Evolutionary conservation across 164 flowering plant genomes (phyloP).

Genomic region (Taxillus chinensis): DNA sequence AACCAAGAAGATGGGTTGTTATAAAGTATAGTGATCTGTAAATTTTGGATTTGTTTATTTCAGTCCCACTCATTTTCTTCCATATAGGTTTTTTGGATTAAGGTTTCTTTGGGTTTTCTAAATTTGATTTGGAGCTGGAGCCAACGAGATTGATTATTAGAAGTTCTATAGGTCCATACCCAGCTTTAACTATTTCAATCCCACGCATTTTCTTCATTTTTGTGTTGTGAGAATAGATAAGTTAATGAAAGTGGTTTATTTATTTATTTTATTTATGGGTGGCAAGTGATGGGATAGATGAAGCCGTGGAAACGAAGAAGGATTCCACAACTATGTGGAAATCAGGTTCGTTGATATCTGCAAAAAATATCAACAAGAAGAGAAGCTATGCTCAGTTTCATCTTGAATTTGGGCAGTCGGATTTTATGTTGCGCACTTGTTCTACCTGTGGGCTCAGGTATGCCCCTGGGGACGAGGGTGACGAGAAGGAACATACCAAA

Average conservation of each 20-base stretch:
- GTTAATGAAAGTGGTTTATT: background rate
- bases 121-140: no score
- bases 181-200: no score
- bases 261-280: background rate
- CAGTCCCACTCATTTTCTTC: no score
- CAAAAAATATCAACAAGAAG: constrained; percentile 49
- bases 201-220: background rate
- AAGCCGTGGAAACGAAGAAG: constrained; percentile 1
- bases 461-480: constrained; percentile 58
- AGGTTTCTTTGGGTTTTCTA: no score
- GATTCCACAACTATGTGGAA: constrained; percentile 9
- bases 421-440: constrained; percentile 65
- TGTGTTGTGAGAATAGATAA: background rate
- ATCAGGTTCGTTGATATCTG: constrained; percentile 7
- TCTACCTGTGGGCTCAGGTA: constrained; percentile 55
- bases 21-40: no score
- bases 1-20: no score
- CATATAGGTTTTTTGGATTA: no score
- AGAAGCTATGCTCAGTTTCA: constrained; percentile 79
- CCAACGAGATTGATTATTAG: no score
- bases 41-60: no score
- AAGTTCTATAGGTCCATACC: no score
- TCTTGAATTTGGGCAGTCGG: constrained; percentile 83
- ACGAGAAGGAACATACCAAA: constrained; percentile 58
- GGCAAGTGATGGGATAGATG: constrained; percentile 10